These are phyloP conservation scores for Bondarzewia mesenterica DNA, from an alignment of 1,284 basidiomycete genomes.

Conservation along the genomic window DNA sequence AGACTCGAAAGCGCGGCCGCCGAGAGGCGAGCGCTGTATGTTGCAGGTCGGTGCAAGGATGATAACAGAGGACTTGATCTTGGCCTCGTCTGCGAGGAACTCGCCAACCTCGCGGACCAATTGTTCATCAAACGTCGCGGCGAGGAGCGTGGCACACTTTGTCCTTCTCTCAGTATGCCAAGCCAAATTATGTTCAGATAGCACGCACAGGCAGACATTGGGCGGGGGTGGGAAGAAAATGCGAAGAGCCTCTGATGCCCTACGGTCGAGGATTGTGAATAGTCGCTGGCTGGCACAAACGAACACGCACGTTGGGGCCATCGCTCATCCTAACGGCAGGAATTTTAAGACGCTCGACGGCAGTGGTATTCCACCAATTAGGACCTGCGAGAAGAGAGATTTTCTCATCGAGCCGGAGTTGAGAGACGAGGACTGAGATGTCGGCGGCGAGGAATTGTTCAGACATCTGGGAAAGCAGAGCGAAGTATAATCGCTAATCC, in stretches of 20 bases:
- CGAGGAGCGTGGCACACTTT: constrained; percentile 56
- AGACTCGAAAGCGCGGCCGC: constrained; percentile 71
- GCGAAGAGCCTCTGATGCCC: constrained; percentile 62
- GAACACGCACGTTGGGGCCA: constrained; percentile 46
- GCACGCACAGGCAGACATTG: constrained; percentile 24
- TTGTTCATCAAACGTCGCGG: constrained; percentile 64
- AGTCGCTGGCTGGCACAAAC: neutral
- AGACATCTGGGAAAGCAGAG: constrained; percentile 18
- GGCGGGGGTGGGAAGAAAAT: constrained; percentile 40
- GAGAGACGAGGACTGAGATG: constrained; percentile 42
- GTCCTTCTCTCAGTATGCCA: neutral
- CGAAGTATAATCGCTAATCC: no score
- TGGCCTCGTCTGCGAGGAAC: constrained; percentile 66
- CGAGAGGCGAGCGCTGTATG: constrained; percentile 69
- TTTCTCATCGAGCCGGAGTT: constrained; percentile 55
- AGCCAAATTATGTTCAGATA: neutral
- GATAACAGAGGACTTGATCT: constrained; percentile 58
- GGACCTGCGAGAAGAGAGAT: constrained; percentile 54
- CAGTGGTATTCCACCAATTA: constrained; percentile 65
- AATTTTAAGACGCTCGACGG: constrained; percentile 48
- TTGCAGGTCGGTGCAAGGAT: constrained; percentile 76
- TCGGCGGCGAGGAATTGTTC: constrained; percentile 45
- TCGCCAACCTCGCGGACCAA: constrained; percentile 60
- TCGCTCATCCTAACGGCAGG: constrained; percentile 61
- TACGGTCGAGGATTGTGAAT: constrained; percentile 17